These are phyloP conservation scores for Starmerella kuoi DNA, from an alignment of 805 yeast genomes.

Conservation along the genomic window DNA sequence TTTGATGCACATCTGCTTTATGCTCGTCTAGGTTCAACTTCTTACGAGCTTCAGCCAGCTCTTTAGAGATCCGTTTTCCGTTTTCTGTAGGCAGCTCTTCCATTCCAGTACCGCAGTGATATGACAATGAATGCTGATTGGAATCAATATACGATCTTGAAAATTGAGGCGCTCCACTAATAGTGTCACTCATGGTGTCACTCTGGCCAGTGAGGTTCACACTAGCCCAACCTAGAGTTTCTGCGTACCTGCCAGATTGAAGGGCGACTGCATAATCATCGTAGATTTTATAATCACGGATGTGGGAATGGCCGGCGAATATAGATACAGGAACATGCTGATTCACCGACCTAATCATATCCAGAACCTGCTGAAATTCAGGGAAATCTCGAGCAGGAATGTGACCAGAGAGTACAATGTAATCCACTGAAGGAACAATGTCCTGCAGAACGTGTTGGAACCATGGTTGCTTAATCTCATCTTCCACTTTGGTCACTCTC, in stretches of 20 bases:
- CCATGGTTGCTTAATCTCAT: slow-evolving; percentile 49
- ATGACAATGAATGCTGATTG: slow-evolving; percentile 53
- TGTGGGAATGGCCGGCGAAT: slow-evolving; percentile 90
- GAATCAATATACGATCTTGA: slow-evolving; percentile 71
- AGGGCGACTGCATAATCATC: slow-evolving; percentile 59
- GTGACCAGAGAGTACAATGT: slow-evolving; percentile 64
- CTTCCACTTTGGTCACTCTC: slow-evolving; percentile 48
- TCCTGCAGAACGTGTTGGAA: slow-evolving; percentile 34
- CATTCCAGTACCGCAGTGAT: slow-evolving; percentile 33
- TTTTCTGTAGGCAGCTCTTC: slow-evolving; percentile 38
- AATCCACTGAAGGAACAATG: slow-evolving; percentile 38
- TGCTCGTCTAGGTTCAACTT: slow-evolving; percentile 41
- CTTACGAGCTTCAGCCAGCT: slow-evolving; percentile 36
- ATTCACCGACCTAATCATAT: slow-evolving; percentile 41
- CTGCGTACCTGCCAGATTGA: slow-evolving; percentile 84
- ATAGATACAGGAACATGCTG: slow-evolving; percentile 60
- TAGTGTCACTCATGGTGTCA: slow-evolving; percentile 6
- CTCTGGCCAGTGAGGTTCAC: slow-evolving; percentile 29
- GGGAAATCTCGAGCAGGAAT: slow-evolving; percentile 52
- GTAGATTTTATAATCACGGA: slow-evolving; percentile 61
- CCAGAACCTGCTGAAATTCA: slow-evolving; percentile 40
- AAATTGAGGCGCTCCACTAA: slow-evolving; percentile 29
- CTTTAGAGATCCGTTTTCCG: slow-evolving; percentile 40
- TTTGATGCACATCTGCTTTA: slow-evolving; percentile 53
- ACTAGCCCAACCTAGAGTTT: slow-evolving; percentile 75